A percentile compares a stretch with the other conserved stretches of the same genome.
phyloP scores from a whole-genome alignment of 75 land plant species.

The Pinus tabuliformis region DNA sequence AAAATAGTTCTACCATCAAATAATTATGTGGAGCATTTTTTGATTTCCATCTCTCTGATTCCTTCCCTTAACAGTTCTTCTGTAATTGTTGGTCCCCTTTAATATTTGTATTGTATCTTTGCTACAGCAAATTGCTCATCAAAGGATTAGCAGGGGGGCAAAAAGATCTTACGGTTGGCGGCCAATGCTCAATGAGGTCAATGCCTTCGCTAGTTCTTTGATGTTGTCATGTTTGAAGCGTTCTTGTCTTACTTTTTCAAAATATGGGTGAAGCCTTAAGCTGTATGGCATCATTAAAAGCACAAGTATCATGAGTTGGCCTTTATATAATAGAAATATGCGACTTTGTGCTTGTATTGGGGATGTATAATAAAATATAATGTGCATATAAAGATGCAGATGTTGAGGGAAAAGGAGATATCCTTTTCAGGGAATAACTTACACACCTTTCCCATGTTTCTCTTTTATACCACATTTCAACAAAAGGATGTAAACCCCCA shows the following conservation, averaged over 20 bases:
- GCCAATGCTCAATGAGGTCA: constrained; percentile 70
- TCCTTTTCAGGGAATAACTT: not conserved
- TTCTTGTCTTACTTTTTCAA: constrained; percentile 29
- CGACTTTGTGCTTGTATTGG: not conserved
- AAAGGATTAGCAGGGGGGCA: not conserved
- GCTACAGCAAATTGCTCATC: not conserved
- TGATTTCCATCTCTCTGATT: not conserved
- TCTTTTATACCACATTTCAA: constrained; percentile 75
- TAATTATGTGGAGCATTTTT: not conserved
- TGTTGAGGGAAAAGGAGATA: not conserved
- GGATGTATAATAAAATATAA: not conserved
- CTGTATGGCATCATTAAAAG: constrained; percentile 32
- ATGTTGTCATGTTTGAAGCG: constrained; percentile 55
- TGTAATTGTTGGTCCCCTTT: not conserved
- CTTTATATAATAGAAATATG: not conserved
- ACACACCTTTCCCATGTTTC: constrained; percentile 82
- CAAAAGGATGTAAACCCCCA: constrained; percentile 57
- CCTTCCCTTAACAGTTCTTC: not conserved
- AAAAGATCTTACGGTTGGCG: constrained; percentile 72
- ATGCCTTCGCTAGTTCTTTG: constrained; percentile 41
- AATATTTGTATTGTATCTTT: not conserved
- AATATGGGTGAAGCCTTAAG: constrained; percentile 69
- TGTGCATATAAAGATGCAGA: not conserved
- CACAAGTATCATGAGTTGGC: not conserved
- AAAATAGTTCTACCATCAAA: not conserved